Evolutionary conservation across 2,329 filamentous ascomycete species (phyloP), one percentile per base, ranked within the genome.

Genomic region (Exophiala bonariae): DNA sequence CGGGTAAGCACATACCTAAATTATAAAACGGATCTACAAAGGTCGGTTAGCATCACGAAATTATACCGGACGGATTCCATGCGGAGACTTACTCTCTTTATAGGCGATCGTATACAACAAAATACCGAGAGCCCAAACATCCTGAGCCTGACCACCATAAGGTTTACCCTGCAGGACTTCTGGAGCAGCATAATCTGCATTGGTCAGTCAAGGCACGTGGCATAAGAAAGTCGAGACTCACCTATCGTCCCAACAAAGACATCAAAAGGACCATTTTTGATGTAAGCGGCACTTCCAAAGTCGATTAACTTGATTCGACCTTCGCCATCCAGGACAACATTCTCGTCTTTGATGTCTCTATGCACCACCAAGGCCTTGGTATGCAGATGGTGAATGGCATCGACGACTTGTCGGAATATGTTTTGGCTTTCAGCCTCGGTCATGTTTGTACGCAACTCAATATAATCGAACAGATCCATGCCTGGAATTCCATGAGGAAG

Each of bases 401-500:
- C 81, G 8, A 89, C 90, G 9, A 97, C 92, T 68, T 99, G 93
- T 19, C 87, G 81, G 66, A 99, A 99, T 52, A 99, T 99, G 70
- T 88, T 95, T 43, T 89, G 82, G 64, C 90, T 95, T 66, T 99
- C 93, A 6, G 80, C 77, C 70, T 99, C 93, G 43, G 95, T 89
- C 93, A 99, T 99, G 61, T 92, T 96, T 36, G 90, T 85, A 19
- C 92, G 85, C 44, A 99, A 79, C 68, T 99, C 93, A 57, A 99
- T 99, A 67, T 99, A 99, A 69, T 99, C 93, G 63, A 99, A 99
- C 2, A 99, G 78, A 66, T 99, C 93, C 91, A 99, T 97, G 10
- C 93, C 93, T 0, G 93, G 93, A 30, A 96, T 76, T 1, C 93
- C 93, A 61, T 97, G 93, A 0, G 93, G 93, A 11, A 87, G 79